phyloP scores from a whole-genome alignment of 164 flowering plant genomes.

The Amborella trichopoda region DNA sequence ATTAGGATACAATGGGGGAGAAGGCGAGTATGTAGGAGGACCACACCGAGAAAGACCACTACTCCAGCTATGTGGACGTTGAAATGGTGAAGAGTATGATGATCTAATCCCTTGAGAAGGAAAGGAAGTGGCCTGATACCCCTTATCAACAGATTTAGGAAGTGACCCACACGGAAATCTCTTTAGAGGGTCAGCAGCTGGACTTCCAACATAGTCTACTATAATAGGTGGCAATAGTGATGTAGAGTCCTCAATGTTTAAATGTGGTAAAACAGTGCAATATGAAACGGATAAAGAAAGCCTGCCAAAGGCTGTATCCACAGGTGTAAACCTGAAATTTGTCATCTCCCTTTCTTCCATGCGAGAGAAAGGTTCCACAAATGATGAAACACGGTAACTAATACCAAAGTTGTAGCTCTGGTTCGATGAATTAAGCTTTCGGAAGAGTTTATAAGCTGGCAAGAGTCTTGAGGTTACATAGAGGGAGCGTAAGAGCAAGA shows the following conservation, averaged over 20 bases:
- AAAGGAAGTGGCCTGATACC: constrained; percentile 31
- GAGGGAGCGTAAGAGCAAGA: constrained; percentile 62
- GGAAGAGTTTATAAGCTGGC: constrained; percentile 60
- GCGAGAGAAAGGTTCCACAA: constrained; percentile 51
- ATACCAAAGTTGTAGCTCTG: constrained; percentile 51
- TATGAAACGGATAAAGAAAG: constrained; percentile 55
- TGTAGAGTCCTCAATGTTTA: constrained; percentile 41
- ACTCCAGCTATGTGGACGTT: constrained; percentile 86
- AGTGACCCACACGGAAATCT: constrained; percentile 24
- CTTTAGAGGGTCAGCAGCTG: constrained; percentile 65
- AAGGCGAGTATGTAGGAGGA: constrained; percentile 20
- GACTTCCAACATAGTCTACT: constrained; percentile 87
- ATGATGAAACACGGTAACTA: constrained; percentile 72
- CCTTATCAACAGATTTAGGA: constrained; percentile 21
- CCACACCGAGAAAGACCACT: constrained; percentile 51
- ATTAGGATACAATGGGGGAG: constrained; percentile 40
- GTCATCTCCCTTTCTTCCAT: constrained; percentile 51
- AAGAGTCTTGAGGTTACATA: constrained; percentile 65
- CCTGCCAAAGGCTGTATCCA: constrained; percentile 68
- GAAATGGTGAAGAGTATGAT: constrained; percentile 35
- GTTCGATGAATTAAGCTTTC: constrained; percentile 38
- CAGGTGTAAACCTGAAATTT: constrained; percentile 45
- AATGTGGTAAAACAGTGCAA: constrained; percentile 48
- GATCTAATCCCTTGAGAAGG: constrained; percentile 29
- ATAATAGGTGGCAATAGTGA: constrained; percentile 57